Conservation (phyloP, 768 basidiomycete species). For the Psilocybe cubensis region DNA sequence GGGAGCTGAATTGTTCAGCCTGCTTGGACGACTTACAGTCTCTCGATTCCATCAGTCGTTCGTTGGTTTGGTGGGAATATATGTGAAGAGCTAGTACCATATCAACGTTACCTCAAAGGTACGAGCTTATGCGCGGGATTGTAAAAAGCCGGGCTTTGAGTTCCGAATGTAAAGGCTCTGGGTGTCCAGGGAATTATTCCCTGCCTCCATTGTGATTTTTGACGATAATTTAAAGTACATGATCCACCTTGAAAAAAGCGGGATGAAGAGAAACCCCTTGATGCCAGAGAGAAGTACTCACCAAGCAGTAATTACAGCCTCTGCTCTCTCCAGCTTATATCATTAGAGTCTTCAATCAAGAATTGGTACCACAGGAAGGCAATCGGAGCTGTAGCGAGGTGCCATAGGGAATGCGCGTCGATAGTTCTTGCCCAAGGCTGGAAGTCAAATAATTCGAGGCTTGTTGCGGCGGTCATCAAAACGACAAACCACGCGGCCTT, state of each 20-base stretch:
- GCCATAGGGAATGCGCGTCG: slow-evolving; percentile 96
- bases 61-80: too few relatives aligned
- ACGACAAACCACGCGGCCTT: slow-evolving; percentile 65
- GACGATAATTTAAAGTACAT: not conserved
- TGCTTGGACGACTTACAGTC: too few relatives aligned
- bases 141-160: too few relatives aligned
- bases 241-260: not conserved
- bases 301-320: slow-evolving; percentile 3
- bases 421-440: slow-evolving; percentile 74
- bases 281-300: not conserved
- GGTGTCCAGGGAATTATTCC: too few relatives aligned
- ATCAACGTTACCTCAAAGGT: too few relatives aligned
- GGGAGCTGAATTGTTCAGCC: not conserved
- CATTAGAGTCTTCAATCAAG: slow-evolving; percentile 70
- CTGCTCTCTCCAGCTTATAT: slow-evolving; percentile 65
- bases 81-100: too few relatives aligned
- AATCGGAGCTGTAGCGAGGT: slow-evolving; percentile 81
- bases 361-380: slow-evolving; percentile 87
- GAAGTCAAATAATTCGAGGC: slow-evolving; percentile 91
- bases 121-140: too few relatives aligned
- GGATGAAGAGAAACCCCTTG: not conserved
- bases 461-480: slow-evolving; percentile 73
- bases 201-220: too few relatives aligned
- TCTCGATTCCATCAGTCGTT: too few relatives aligned
- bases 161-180: too few relatives aligned